Base-by-base conservation (phyloP, 2,329 filamentous ascomycete genomes). In the Fusarium mexicanum region DNA sequence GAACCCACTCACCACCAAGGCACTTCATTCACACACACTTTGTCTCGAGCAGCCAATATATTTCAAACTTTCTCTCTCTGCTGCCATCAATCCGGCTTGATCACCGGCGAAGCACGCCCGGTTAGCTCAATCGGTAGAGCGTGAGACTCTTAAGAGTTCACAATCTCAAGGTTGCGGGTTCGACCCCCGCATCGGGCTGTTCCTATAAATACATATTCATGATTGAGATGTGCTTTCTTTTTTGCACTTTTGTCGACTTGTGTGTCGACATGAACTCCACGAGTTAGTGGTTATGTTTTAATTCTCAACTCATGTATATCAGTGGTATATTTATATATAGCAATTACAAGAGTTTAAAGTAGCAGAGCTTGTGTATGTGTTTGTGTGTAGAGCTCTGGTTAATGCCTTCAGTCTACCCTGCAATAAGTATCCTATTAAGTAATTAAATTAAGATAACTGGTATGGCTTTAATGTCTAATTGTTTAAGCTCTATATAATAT, bases 121-220 rank as follows among this genome's bases (percentile, higher is more conserved):
- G 76, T 77, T 79, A 78, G 77, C 76, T 80, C 77, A 79, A 80
- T 80, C 79, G 78, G 78, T 91, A 91, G 89, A 91, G 89, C 89
- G 89, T 91, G 86, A 90, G 89, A 91, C 90, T 91, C 89, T 88
- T 87, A 87, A 18, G 76, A 79, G 78, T 77, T 73, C 77, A 63
- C 78, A 48, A 87, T 87, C 86, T 87, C 84, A 87, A 87, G 86
- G 85, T 84, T 87, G 85, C 84, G 85, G 86, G 87, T 89, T 87
- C 85, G 85, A 87, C 81, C 82, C 82, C 82, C 82, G 81, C 82
- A 81, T 83, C 79, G 81, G 81, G 81, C 81, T 82, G 43, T 82
- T 83, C 81, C 81, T 82, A 82, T 81, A 78, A 50, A 26, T 26
- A 50, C 47, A 76, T 59, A 71, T 67, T 68, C 67, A 71, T 66